phyloP scores from a whole-genome alignment of 139 green algal genomes.

The Chlorella vulgaris region DNA sequence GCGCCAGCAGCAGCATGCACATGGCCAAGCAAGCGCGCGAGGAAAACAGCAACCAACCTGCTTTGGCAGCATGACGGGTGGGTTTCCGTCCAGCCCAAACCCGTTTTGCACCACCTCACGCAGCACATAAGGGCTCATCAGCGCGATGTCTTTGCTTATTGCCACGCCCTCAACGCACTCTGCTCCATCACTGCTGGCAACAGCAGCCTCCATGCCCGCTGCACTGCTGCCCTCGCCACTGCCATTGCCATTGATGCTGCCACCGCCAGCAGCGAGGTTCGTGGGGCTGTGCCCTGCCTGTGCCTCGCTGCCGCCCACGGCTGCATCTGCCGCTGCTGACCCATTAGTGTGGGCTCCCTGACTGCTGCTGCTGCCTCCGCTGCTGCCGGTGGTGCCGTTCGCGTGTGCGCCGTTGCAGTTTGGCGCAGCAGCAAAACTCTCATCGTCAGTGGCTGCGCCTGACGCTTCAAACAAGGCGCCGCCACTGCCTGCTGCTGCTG shows the following conservation, averaged over 20 bases:
- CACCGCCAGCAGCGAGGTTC: neutral
- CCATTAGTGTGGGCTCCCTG: too few species aligned
- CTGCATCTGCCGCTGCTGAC: too few species aligned
- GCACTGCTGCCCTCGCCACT: neutral
- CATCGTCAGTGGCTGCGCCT: too few species aligned
- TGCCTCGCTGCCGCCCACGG: neutral
- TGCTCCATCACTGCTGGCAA: too few species aligned
- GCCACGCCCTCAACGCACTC: too few species aligned
- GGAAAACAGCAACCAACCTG: conserved; percentile 42
- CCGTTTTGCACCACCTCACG: conserved; percentile 55
- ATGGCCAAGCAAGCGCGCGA: neutral
- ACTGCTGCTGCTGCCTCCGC: neutral
- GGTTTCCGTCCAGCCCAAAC: conserved; percentile 31
- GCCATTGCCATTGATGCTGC: neutral
- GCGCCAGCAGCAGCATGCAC: neutral
- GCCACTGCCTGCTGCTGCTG: too few species aligned
- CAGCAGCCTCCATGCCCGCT: neutral
- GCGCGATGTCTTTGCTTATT: conserved; percentile 28
- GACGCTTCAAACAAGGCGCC: too few species aligned
- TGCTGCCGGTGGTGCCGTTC: neutral
- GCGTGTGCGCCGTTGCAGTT: neutral
- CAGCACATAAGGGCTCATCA: conserved; percentile 60
- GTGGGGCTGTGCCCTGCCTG: too few species aligned
- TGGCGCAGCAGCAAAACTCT: too few species aligned
- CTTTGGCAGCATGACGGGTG: conserved; percentile 63